Evolutionary conservation across 129 eudicot species (phyloP), one percentile per base, ranked within the genome.

Genomic region (Tagetes erecta): DNA sequence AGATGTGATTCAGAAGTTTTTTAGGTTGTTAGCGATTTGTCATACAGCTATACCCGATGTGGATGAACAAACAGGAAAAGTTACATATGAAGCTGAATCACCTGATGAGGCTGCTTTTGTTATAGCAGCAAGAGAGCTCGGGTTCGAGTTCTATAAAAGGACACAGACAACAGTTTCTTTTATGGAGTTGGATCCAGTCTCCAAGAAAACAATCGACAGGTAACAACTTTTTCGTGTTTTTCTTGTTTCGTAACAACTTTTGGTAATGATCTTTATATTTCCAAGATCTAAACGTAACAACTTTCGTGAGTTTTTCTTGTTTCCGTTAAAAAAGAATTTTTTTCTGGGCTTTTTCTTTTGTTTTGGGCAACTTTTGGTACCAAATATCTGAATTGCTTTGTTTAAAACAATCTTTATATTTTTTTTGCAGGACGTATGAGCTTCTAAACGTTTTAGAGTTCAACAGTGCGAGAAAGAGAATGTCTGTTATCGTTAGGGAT

Each of bases 71-170:
- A 82, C 87, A 0, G 96, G 96, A 42, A 88, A 72, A 56, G 72
- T 91, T 45, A 70, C 88, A 0, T 95, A 95, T 78, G 99, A 95
- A 87, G 99, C 99, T 38, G 99, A 95, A 67, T 95, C 99, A 14
- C 99, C 99, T 6, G 97, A 95, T 73, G 99, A 95, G 79, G 99
- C 99, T 52, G 93, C 99, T 41, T 88, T 91, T 62, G 96, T 95
- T 34, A 84, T 91, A 38, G 97, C 99, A 1, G 99, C 99, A 4
- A 71, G 84, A 80, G 97, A 95, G 78, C 80, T 95, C 4, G 99
- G 99, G 1, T 95, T 91, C 65, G 99, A 91, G 70, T 95, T 95
- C 76, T 85, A 83, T 39, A 84, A 88, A 68, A 82, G 99, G 78
- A 88, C 99, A 9, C 99, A 95, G 72, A 80, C 91, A 31, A 82